Conservation (phyloP, 768 basidiomycete species). For the Tephrocybe sp. region DNA sequence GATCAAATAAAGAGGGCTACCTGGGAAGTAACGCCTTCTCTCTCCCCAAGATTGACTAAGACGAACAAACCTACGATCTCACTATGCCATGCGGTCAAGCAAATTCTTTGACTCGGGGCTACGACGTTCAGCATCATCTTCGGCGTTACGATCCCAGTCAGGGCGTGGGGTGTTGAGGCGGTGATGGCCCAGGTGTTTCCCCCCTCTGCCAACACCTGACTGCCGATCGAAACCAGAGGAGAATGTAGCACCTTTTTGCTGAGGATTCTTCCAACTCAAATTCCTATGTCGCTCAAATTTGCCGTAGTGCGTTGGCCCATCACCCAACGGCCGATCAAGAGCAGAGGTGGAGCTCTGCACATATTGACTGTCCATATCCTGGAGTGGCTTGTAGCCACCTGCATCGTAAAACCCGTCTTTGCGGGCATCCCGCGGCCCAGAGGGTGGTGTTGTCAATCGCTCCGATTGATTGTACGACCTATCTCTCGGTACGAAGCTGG, state of each 20-base stretch:
- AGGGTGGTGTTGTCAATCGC: conserved; percentile 1
- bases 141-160: background rate
- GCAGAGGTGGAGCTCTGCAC: background rate
- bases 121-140: background rate
- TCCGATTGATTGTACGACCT: background rate
- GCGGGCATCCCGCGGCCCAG: conserved; percentile 1
- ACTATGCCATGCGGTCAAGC: conserved; percentile 1
- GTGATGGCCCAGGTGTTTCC: background rate
- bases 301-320: background rate
- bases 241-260: background rate
- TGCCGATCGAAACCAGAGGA: background rate
- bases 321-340: background rate
- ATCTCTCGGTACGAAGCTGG: background rate
- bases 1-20: no score
- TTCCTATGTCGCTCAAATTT: background rate
- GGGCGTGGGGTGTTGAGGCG: background rate
- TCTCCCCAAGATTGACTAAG: background rate
- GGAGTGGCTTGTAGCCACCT: background rate
- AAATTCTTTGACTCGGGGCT: background rate
- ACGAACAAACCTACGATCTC: conserved; percentile 1
- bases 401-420: background rate
- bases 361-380: background rate
- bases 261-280: background rate
- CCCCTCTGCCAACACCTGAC: background rate
- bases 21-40: no score